phyloP scores from a whole-genome alignment of 2,329 filamentous ascomycete species.

The Ophiosphaerella narmari region DNA sequence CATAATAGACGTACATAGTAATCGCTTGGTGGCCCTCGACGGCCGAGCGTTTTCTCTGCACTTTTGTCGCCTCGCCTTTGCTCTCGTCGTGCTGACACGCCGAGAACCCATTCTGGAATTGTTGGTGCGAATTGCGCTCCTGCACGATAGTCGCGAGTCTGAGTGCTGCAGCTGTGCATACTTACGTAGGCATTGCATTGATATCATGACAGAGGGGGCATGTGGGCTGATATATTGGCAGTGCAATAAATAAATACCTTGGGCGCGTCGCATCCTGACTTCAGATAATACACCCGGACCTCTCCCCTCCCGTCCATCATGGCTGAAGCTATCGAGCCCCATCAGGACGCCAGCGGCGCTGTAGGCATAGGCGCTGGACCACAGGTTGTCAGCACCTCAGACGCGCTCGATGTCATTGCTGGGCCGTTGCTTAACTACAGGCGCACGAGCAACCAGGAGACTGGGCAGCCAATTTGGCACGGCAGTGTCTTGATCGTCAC shows the following conservation, averaged over 20 bases:
- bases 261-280: too few species aligned
- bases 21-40: constrained; percentile 10
- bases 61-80: constrained; percentile 5
- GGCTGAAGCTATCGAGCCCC: constrained; percentile 13
- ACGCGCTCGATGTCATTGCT: constrained; percentile 63
- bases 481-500: constrained; percentile 87
- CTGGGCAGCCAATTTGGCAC: constrained; percentile 65
- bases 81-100: too few species aligned
- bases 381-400: constrained; percentile 49
- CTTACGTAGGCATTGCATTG: too few species aligned
- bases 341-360: constrained; percentile 29
- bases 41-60: constrained; percentile 5
- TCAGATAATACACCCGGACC: neutral
- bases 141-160: too few species aligned
- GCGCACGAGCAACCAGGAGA: constrained; percentile 64
- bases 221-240: too few species aligned
- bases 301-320: constrained; percentile 1
- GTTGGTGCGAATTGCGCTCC: constrained; percentile 1
- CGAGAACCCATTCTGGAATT: too few species aligned
- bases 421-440: constrained; percentile 80
- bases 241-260: too few species aligned
- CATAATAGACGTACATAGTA: neutral
- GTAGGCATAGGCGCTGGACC: constrained; percentile 50
- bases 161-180: too few species aligned
- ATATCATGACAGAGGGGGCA: too few species aligned